These are phyloP conservation scores for Mentha longifolia DNA, from an alignment of 257 asterid species.

Conservation along the genomic window DNA sequence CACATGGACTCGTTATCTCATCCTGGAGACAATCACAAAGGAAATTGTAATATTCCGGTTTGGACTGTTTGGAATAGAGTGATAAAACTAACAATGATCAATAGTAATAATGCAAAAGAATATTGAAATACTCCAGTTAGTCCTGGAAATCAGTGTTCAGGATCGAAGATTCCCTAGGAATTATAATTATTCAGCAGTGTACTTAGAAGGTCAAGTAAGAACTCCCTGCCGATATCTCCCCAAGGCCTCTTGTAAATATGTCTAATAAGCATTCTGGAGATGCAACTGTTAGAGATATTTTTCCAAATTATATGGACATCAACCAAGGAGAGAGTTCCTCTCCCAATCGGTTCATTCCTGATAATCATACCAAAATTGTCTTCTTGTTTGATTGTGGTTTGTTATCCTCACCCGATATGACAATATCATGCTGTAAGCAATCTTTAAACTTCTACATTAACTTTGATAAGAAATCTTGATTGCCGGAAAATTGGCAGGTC, in stretches of 20 bases:
- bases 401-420: neutral
- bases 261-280: no score
- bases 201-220: neutral
- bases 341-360: neutral
- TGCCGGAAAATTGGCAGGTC: neutral
- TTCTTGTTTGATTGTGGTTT: neutral
- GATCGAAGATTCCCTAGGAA: no score
- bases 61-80: slow-evolving; percentile 14
- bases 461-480: neutral
- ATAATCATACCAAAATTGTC: neutral
- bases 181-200: no score
- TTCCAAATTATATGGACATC: slow-evolving; percentile 10
- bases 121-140: slow-evolving; percentile 6
- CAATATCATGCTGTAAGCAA: neutral
- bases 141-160: neutral
- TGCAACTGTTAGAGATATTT: neutral
- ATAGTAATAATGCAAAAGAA: neutral
- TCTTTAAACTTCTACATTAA: neutral
- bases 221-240: slow-evolving; percentile 4
- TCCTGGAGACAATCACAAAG: slow-evolving; percentile 56
- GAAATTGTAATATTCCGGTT: slow-evolving; percentile 26
- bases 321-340: neutral
- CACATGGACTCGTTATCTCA: slow-evolving; percentile 70
- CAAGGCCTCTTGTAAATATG: neutral
- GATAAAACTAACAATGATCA: slow-evolving; percentile 12